Evolutionary conservation across 768 basidiomycete species (phyloP).

Genomic region (Serendipita indica): DNA sequence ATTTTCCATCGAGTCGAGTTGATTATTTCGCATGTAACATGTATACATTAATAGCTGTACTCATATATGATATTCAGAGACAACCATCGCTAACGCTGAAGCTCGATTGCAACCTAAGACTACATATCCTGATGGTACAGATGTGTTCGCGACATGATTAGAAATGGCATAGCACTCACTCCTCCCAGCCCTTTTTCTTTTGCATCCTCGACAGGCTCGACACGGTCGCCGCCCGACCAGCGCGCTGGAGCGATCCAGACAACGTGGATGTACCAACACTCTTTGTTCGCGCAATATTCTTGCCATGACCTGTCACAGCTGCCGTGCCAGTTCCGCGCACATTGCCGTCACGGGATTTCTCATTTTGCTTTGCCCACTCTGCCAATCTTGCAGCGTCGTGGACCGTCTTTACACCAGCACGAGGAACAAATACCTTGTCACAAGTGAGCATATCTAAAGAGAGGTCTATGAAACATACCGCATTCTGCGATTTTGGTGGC

Average conservation of each 20-base stretch:
- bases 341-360: neutral
- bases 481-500: neutral
- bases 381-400: neutral
- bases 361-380: constrained; percentile 3
- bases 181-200: constrained; percentile 1
- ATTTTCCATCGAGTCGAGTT: too few species aligned
- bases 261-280: neutral
- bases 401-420: neutral
- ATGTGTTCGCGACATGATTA: too few species aligned
- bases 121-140: too few species aligned
- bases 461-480: neutral
- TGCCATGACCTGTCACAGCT: neutral
- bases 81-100: too few species aligned
- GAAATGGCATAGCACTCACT: too few species aligned
- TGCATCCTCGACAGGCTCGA: neutral
- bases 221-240: neutral
- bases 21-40: too few species aligned
- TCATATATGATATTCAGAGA: too few species aligned
- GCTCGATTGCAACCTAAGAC: too few species aligned
- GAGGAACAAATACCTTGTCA: neutral
- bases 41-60: too few species aligned
- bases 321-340: neutral
- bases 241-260: neutral
- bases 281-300: neutral
- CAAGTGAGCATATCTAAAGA: neutral